Percentiles rank a stretch among this genome's conserved stretches.
phyloP scores from a whole-genome alignment of 441 rosid species.

The Pelargonium myrrhifolium region DNA sequence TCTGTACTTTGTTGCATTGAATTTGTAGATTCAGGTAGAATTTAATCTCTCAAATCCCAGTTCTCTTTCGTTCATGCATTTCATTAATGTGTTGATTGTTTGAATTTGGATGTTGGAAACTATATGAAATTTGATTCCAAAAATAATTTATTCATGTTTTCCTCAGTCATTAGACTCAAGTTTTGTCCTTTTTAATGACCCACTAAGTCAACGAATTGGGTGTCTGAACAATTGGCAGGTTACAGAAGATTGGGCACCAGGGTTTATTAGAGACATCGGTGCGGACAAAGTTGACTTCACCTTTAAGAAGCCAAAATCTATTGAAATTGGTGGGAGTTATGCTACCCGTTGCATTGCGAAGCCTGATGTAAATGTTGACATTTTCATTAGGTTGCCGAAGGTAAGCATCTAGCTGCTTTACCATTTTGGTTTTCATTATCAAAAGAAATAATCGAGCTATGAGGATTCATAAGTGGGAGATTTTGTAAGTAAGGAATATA shows the following conservation, averaged over 20 bases:
- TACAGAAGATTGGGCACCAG: constrained; percentile 49
- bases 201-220: background rate
- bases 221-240: constrained; percentile 38
- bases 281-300: constrained; percentile 76
- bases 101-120: background rate
- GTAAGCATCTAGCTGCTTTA: constrained; percentile 19
- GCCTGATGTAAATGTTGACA: constrained; percentile 59
- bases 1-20: background rate
- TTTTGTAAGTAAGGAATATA: background rate
- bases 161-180: background rate
- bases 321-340: constrained; percentile 71
- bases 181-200: background rate
- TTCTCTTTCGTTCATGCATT: background rate
- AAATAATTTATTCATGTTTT: background rate
- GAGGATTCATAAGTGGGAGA: background rate
- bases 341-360: constrained; percentile 48
- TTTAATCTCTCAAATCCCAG: background rate
- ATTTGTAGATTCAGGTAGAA: background rate
- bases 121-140: background rate
- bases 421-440: background rate
- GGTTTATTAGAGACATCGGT: constrained; percentile 62
- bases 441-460: background rate
- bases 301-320: constrained; percentile 57
- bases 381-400: constrained; percentile 73
- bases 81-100: background rate